Evolutionary conservation across 1,284 basidiomycete species (phyloP).

Genomic region (Austroboletus olivaceoglutinosus): DNA sequence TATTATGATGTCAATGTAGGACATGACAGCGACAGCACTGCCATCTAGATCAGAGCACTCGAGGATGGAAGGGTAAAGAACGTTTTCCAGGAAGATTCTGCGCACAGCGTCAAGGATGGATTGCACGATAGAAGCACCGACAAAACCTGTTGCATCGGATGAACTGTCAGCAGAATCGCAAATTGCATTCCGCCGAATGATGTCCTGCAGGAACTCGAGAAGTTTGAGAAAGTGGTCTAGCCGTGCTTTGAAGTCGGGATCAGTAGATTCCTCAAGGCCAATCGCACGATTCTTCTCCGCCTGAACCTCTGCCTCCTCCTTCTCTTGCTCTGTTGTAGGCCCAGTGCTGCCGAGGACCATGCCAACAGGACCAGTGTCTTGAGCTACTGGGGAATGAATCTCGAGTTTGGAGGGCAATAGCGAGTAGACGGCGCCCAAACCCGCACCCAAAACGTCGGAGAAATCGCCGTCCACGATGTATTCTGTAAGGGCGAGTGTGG

Average conservation of each 20-base stretch:
- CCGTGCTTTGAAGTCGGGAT: conserved; percentile 73
- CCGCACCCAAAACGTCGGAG: conserved; percentile 93
- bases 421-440: conserved; percentile 92
- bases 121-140: conserved; percentile 77
- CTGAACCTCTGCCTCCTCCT: conserved; percentile 54
- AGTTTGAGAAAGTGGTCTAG: conserved; percentile 89
- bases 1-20: conserved; percentile 91
- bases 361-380: conserved; percentile 42
- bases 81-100: conserved; percentile 88
- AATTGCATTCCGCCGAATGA: conserved; percentile 62
- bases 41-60: conserved; percentile 93
- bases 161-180: conserved; percentile 38
- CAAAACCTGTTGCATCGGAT: conserved; percentile 57
- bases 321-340: conserved; percentile 50
- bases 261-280: conserved; percentile 74
- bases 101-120: conserved; percentile 81
- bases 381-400: conserved; percentile 49
- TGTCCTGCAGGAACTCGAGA: conserved; percentile 90
- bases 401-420: conserved; percentile 85
- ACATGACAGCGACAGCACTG: conserved; percentile 93
- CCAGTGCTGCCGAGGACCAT: conserved; percentile 68
- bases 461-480: conserved; percentile 96
- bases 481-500: conserved; percentile 82
- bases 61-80: conserved; percentile 89
- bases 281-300: conserved; percentile 55